Evolutionary conservation across 2,329 filamentous ascomycete species (phyloP).

Genomic region (Neoscytalidium dimidiatum): DNA sequence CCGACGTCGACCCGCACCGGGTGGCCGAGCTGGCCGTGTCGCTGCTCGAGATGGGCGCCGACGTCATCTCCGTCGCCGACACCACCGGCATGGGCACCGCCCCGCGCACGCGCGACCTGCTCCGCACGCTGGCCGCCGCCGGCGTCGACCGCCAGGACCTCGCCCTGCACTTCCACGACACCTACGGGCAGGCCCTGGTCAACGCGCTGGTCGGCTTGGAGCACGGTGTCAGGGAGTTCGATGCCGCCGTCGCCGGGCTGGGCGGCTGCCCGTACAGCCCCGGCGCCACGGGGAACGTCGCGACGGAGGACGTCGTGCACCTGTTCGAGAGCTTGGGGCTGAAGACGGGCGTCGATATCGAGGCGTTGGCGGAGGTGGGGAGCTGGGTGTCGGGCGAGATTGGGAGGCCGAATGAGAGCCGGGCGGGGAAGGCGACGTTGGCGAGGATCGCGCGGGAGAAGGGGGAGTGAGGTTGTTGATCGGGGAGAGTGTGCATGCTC

Average conservation of each 20-base stretch:
- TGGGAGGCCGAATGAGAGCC: constrained; percentile 38
- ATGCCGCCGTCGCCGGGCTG: constrained; percentile 76
- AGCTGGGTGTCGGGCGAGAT: constrained; percentile 42
- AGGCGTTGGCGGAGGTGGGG: constrained; percentile 37
- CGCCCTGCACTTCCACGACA: constrained; percentile 79
- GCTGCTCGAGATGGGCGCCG: constrained; percentile 81
- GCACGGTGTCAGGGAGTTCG: constrained; percentile 76
- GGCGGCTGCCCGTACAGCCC: constrained; percentile 85
- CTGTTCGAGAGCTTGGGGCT: constrained; percentile 72
- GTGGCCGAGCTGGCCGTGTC: constrained; percentile 64
- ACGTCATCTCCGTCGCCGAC: constrained; percentile 87
- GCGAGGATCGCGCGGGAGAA: constrained; percentile 14
- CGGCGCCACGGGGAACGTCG: constrained; percentile 83
- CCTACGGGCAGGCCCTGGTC: constrained; percentile 71
- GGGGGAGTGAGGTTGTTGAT: constrained; percentile 2
- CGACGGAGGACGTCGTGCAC: constrained; percentile 82
- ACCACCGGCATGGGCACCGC: constrained; percentile 89
- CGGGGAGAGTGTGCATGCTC: neutral
- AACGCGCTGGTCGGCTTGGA: constrained; percentile 78
- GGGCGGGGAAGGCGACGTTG: constrained; percentile 31
- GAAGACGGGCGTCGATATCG: constrained; percentile 64
- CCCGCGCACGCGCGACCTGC: constrained; percentile 65
- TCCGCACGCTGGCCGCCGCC: constrained; percentile 65
- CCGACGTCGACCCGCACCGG: constrained; percentile 52
- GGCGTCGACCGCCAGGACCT: constrained; percentile 70